Evolutionary conservation across 177 flowering plant species (phyloP).

Genomic region (Vitis hybrid): DNA sequence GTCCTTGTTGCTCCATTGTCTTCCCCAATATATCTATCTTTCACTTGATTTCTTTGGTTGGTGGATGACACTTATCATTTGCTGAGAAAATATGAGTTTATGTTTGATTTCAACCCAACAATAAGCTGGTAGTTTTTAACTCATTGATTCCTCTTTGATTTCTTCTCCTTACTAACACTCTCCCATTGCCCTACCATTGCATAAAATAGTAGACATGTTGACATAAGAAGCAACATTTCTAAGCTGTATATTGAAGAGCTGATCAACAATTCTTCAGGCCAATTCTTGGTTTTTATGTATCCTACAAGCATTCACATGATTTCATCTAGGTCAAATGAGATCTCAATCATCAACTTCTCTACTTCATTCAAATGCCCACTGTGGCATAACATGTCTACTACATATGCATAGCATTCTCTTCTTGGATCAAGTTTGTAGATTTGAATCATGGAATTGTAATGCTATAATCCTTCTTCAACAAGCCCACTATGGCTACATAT

Average conservation of each 20-base stretch:
- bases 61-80: conserved; percentile 29
- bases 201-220: conserved; percentile 73
- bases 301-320: conserved; percentile 75
- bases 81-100: conserved; percentile 57
- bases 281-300: conserved; percentile 72
- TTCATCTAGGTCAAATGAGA: conserved; percentile 82
- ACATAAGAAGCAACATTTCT: conserved; percentile 79
- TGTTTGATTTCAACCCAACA: conserved; percentile 86
- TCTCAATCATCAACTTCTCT: conserved; percentile 56
- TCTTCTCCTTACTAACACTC: conserved; percentile 58
- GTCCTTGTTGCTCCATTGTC: conserved; percentile 68
- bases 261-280: conserved; percentile 57
- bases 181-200: conserved; percentile 82
- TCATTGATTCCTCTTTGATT: conserved; percentile 74
- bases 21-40: conserved; percentile 30
- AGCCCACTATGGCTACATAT: conserved; percentile 80
- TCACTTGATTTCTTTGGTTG: conserved; percentile 38
- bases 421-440: conserved; percentile 43
- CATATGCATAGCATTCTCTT: conserved; percentile 66
- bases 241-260: conserved; percentile 67
- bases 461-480: conserved; percentile 60
- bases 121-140: conserved; percentile 69
- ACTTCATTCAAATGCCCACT: conserved; percentile 61
- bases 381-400: conserved; percentile 70
- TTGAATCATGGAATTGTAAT: conserved; percentile 57